phyloP scores from a whole-genome alignment of 2,329 filamentous ascomycete species.

The Fusarium phyllophilum region DNA sequence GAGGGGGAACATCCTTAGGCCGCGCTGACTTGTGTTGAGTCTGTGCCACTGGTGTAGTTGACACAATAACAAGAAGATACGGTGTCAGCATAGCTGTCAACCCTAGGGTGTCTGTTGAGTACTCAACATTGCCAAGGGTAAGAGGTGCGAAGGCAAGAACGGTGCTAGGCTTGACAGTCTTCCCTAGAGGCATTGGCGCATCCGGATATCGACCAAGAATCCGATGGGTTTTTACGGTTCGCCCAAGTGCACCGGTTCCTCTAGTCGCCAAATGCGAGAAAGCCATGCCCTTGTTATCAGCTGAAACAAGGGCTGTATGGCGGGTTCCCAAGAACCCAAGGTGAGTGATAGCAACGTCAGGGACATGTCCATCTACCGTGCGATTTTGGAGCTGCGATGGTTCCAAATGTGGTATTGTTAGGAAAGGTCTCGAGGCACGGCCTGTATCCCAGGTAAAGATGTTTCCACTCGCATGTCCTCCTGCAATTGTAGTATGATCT shows the following conservation, averaged over 20 bases:
- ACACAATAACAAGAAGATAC: conserved; percentile 95
- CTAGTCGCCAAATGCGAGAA: conserved; percentile 96
- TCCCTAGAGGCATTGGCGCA: conserved; percentile 68
- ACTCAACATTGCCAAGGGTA: conserved; percentile 93
- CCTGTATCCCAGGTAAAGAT: conserved; percentile 98
- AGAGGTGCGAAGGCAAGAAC: conserved; percentile 91
- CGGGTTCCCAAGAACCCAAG: conserved; percentile 94
- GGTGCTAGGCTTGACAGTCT: conserved; percentile 87
- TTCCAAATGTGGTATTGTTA: conserved; percentile 84
- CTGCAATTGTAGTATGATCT: conserved; percentile 91
- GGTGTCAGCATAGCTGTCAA: conserved; percentile 95
- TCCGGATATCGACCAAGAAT: conserved; percentile 92
- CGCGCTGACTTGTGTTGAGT: conserved; percentile 94
- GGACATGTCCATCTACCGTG: conserved; percentile 83
- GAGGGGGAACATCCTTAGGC: conserved; percentile 89
- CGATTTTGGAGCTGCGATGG: conserved; percentile 70
- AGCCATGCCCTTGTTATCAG: conserved; percentile 95
- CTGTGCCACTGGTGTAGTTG: conserved; percentile 93
- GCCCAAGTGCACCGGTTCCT: conserved; percentile 85
- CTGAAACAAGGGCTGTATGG: conserved; percentile 93
- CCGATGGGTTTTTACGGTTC: conserved; percentile 87
- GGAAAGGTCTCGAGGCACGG: conserved; percentile 84
- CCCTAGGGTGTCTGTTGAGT: conserved; percentile 86
- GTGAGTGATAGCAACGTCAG: conserved; percentile 82
- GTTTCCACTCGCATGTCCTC: conserved; percentile 86